Evolutionary conservation across 352 stramenopile species (phyloP), one percentile per base, ranked within the genome.

Genomic region (Achlya hypogyna): DNA sequence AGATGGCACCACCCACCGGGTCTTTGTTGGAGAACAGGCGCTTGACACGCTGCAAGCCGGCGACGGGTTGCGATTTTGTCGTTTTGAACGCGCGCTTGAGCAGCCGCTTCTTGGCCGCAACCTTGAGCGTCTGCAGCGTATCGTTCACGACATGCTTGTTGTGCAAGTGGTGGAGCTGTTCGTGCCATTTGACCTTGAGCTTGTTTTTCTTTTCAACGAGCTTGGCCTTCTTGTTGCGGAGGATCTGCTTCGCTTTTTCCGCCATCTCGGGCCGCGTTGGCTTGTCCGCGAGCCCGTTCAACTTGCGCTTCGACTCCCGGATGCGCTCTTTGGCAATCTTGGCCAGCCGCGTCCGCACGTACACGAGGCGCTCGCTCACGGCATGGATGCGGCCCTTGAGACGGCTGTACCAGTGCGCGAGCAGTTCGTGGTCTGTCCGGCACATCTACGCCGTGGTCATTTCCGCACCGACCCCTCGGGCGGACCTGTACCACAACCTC

Each of bases 151-250:
- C n/a, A n/a, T 54, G n/a, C 12, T 8, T 42, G 45, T 67, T 42
- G 32, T 67, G 60, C 14, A 67, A 49, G 22, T 67, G 40, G 5
- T 67, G 60, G 22, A 65, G 32, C 35, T 65, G 58, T 47, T 65
- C 22, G 42, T 54, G 43, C 60, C 60, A 67, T 28, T 67, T 67
- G 51, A 45, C 60, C 23, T 67, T 67, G 29, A 67, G 51, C 20
- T 40, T 32, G 27, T 67, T 67, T 43, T 67, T 67, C 9, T 67
- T 42, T 4, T 42, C 60, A 8, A 67, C 60, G 14, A 67, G 60
- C 23, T 67, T 67, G 16, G 35, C 60, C 43, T 67, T 67, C n/a
- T 67, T 67, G 32, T 67, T n/a, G 27, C 38, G 42, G 20, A 67
- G 23, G 4, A 67, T 22, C 23, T 28, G 38, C 51, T 67, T 67